Base-by-base conservation (phyloP, 2,329 filamentous ascomycete species). In the Fusarium sp. region DNA sequence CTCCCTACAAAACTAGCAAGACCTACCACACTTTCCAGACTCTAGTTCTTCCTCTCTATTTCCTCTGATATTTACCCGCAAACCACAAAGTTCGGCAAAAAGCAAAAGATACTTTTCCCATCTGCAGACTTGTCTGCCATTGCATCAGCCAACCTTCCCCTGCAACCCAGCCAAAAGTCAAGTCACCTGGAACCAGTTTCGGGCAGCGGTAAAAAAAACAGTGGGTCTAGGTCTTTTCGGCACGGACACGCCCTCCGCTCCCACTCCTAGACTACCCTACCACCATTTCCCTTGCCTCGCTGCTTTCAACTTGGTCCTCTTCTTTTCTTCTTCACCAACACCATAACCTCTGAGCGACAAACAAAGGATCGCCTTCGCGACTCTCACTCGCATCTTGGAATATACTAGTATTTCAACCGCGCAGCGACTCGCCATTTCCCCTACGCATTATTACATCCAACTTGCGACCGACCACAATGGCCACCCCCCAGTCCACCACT, bases 401-500 rank as follows among this genome's bases (percentile, higher is more conserved):
- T 74, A 74, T 50, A 62, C 29, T 22, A 59, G 35, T 65, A 68
- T 73, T 71, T 58, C 73, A 66, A 64, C 35, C 63, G 33, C 50
- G 45, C 35, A 27, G 20, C 63, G 36, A 66, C 52, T 65, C 68
- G 45, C 71, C 58, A 40, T 67, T 64, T 35, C 54, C 56, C 63
- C 63, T 58, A 61, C 58, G 57, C 50, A 35, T 65, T 25, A 66
- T 33, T 63, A 60, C 65, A 68, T 63, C 33, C 35, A 65, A 45
- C 62, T 47, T 68, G 56, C 67, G 57, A 74, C 66, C 70, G 69
- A 65, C 45, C 42, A 77, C 70, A 60, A 92, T 92, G 91, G 87
- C 90, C 31, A 88, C 89, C 13, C 90, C 90, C 35, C 85, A 88
- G 71, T 88, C 89, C 31, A 88, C 85, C 54, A 81, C 81, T 63